These are phyloP conservation scores for Solanum habrochaites DNA, from an alignment of 257 asterid species.

Conservation along the genomic window DNA sequence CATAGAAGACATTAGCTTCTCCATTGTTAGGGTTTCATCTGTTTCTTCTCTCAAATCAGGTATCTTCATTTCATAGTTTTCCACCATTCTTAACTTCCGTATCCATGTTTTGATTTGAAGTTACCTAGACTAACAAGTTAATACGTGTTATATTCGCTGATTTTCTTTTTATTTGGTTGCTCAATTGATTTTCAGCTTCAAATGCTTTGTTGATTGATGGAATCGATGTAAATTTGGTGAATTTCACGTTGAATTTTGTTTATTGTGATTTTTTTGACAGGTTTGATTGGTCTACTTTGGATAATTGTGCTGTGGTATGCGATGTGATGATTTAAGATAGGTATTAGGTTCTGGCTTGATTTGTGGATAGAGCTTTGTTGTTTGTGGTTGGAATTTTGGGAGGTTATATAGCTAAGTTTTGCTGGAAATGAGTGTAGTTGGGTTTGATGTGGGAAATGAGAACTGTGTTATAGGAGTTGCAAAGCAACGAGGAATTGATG, in stretches of 20 bases:
- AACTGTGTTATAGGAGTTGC: conserved; percentile 86
- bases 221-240: background rate
- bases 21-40: conserved; percentile 39
- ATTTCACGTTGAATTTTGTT: background rate
- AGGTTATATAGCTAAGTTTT: background rate
- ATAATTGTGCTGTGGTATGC: background rate
- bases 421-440: conserved; percentile 71
- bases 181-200: background rate
- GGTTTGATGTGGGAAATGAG: conserved; percentile 93
- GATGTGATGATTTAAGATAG: background rate
- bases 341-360: background rate
- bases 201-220: background rate
- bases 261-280: background rate
- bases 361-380: background rate
- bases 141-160: background rate
- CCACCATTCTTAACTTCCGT: conserved; percentile 9
- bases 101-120: background rate
- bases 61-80: background rate
- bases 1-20: background rate
- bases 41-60: conserved; percentile 8
- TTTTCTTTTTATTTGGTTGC: background rate
- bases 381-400: background rate
- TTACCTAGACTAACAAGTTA: background rate
- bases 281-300: background rate
- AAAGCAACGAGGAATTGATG: conserved; percentile 81